Percentiles rank a stretch among this genome's conserved stretches.
phyloP scores from a whole-genome alignment of 208 protist species.

The Acanthamoeba sp. region DNA sequence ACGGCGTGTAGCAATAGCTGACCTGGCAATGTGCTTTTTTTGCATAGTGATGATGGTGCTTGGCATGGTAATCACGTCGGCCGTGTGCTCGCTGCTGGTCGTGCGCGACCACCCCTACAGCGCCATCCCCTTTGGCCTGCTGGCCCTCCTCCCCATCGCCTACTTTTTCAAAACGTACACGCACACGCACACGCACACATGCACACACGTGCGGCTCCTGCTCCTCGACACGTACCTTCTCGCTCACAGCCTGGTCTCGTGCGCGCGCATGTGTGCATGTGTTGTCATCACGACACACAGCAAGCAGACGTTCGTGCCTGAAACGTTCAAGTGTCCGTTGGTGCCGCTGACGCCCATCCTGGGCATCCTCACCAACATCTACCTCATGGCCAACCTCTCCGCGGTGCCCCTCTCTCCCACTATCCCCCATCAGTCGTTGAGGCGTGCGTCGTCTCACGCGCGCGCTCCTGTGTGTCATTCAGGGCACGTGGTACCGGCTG shows the following conservation, averaged over 20 bases:
- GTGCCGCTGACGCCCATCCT: constrained; percentile 44
- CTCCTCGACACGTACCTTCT: too few relatives aligned
- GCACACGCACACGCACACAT: too few relatives aligned
- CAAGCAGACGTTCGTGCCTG: neutral
- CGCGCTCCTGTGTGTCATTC: neutral
- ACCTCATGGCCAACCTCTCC: constrained; percentile 49
- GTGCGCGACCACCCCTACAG: neutral
- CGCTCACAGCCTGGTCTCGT: neutral
- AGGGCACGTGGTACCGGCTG: constrained; percentile 3
- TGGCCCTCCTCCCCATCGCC: neutral
- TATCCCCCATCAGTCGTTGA: neutral
- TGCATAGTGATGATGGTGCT: constrained; percentile 23
- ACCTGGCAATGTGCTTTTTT: too few relatives aligned
- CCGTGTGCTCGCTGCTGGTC: neutral
- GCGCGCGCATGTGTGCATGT: neutral
- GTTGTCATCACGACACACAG: neutral
- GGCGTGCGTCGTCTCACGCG: too few relatives aligned
- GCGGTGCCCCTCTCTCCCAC: neutral
- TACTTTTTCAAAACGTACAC: constrained; percentile 39
- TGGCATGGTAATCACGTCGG: neutral
- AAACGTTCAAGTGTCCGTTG: constrained; percentile 52
- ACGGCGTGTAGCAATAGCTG: too few relatives aligned
- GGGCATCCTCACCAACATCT: constrained; percentile 43
- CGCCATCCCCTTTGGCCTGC: neutral
- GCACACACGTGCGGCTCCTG: too few relatives aligned